Base-by-base conservation (phyloP, 768 basidiomycete species). In the Tricholoma flavovirens region DNA sequence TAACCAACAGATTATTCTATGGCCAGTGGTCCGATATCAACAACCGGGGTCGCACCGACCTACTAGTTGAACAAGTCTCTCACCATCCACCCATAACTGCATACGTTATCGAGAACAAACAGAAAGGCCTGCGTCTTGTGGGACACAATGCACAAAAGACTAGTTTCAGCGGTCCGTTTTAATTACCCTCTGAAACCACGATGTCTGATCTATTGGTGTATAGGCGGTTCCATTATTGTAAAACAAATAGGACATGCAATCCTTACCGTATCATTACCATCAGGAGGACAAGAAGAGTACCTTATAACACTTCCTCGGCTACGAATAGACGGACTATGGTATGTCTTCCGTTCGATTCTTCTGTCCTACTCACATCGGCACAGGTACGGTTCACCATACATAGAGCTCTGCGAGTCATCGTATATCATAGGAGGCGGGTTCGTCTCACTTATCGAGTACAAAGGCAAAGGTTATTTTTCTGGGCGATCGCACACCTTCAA, bases 81-180 rank as follows among this genome's bases (percentile, higher is more conserved):
- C 96, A 99, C 67, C 96, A 99, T 66, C 88, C 90, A 1, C 88
- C 90, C 7, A 86, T 91, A 63, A 91, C 90, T 42, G 91, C 86
- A 21, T 96, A 94, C 71, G 79, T 83, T 69, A 91, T 98, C 62
- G 82, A 86, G 73, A 98, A 98, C 75, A 72, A 81, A 52, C 64
- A 76, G 26, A 91, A 91, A 66, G 87, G 90, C 1, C 67, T 98
- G 53, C 72, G 80, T 49, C 80, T 95, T 51, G 81, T 83, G 29
- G 96, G 96, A 12, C 92, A 95, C 69, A 93, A 84, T 64, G 96
- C 93, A 7, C 95, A 98, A 74, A 96, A 97, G 82, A 98, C 96
- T 15, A 85, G 83, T 55, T 98, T 98, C 76, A 89, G 86, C 55
- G 83, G 88, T 84, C 62, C 51, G 76, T 71, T 21, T 24, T 36